These are phyloP conservation scores for Termitomyces sp. DNA, from an alignment of 768 basidiomycete species.

Conservation along the genomic window DNA sequence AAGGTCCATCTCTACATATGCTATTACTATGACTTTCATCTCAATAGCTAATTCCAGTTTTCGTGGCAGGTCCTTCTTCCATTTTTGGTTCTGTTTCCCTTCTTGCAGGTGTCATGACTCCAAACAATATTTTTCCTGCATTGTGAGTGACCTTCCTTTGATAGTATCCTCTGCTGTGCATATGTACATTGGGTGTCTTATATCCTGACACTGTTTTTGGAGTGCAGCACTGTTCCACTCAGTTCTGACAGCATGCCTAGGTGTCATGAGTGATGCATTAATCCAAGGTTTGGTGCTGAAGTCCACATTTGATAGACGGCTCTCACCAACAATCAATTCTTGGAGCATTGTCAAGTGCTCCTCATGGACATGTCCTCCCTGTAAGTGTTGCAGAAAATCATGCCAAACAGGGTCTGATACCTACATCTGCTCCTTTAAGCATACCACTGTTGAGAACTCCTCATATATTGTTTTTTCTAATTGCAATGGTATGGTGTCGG, in stretches of 20 bases:
- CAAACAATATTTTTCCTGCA: not conserved
- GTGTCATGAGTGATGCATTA: not conserved
- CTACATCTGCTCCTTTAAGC: not conserved
- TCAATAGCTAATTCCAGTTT: conserved; percentile 27
- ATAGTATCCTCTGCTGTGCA: not conserved
- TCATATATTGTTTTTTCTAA: not conserved
- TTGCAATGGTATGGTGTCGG: not conserved
- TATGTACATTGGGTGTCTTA: not conserved
- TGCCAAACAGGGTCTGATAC: not conserved
- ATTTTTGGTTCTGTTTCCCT: not conserved
- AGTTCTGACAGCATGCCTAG: not conserved
- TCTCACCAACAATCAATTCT: not conserved
- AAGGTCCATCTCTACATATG: conserved; percentile 35
- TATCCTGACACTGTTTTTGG: not conserved
- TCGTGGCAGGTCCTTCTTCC: conserved; percentile 14
- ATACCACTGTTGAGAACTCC: not conserved
- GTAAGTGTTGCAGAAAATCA: not conserved
- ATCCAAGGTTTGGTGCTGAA: conserved; percentile 1
- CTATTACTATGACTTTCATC: no score
- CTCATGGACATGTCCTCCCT: not conserved
- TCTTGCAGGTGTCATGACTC: no score
- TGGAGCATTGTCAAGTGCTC: not conserved
- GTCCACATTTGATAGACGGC: conserved; percentile 10
- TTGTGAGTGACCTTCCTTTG: not conserved
- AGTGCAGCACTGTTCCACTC: not conserved